phyloP scores from a whole-genome alignment of 2,329 filamentous ascomycete genomes.

The Bipolaris sorokiniana region DNA sequence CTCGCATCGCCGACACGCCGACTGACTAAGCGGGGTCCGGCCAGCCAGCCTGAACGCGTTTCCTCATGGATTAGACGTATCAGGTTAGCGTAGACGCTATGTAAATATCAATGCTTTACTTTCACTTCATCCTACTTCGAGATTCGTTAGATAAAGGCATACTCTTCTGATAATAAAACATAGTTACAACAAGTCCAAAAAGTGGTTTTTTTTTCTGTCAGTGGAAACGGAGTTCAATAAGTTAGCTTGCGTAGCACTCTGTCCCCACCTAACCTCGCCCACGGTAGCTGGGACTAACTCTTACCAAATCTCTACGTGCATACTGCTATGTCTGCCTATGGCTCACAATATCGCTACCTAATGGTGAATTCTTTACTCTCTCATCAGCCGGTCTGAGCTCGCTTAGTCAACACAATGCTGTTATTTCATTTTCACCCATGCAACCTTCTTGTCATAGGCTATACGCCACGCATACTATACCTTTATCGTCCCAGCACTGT shows the following conservation, averaged over 20 bases:
- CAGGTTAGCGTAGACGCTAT: too few relatives aligned
- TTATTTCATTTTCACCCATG: neutral
- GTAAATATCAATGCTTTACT: too few relatives aligned
- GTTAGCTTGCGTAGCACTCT: too few relatives aligned
- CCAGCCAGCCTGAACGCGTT: slow-evolving; percentile 2
- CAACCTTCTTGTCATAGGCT: neutral
- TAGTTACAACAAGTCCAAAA: too few relatives aligned
- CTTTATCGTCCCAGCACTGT: neutral
- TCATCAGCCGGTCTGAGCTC: neutral
- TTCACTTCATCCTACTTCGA: too few relatives aligned
- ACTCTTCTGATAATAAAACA: too few relatives aligned
- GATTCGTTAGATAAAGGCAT: too few relatives aligned
- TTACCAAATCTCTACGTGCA: neutral
- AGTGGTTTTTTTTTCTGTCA: neutral
- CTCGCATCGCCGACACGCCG: slow-evolving; percentile 15
- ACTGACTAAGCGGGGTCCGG: slow-evolving; percentile 17
- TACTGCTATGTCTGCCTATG: neutral
- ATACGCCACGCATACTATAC: neutral
- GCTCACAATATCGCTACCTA: neutral
- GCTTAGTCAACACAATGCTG: neutral
- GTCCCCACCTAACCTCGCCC: neutral
- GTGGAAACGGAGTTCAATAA: neutral
- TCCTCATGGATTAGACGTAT: too few relatives aligned
- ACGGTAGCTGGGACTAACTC: neutral
- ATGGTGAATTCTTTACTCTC: neutral